Evolutionary conservation across 202 grass and related monocot genomes (phyloP), one percentile per base, ranked within the genome.

Genomic region (Eragrostis tef): DNA sequence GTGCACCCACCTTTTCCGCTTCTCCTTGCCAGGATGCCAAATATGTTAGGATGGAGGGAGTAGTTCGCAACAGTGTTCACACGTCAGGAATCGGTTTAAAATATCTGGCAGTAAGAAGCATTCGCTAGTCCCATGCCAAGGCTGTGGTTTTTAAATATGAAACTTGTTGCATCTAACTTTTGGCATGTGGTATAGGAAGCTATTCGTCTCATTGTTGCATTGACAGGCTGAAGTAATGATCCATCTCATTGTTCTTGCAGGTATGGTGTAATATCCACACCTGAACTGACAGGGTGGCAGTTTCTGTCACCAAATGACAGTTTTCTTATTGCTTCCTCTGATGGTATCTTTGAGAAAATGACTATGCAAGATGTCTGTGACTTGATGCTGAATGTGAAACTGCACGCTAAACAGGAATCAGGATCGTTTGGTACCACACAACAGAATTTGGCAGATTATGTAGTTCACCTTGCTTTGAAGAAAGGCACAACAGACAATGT

Each of bases 401-500:
- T 85, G 61, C 79, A 21, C 68, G 39, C 48, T 25, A 64, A 79
- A 52, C 77, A 81, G 22, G 64, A 89, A 47, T 88, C 56, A 64
- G 70, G 70, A 49, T 80, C 79, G 17, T 76, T 77, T 69, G 45
- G 58, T 83, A 76, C 66, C 11, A 79, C 83, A 64, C 83, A 84
- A 67, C 74, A 89, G 62, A 89, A 92, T 86, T 91, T 94, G 73
- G 92, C 94, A 24, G 88, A 94, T 53, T 75, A 88, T 89, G 25
- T 94, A 53, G 74, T 94, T 77, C 79, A 75, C 56, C 74, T 75
- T 81, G 94, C 94, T 76, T 89, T 94, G 83, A 81, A 98, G 71
- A 94, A 84, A 84, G 94, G 94, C 21, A 91, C 92, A 34, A 89
- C 82, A 79, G 94, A 98, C 82, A 98, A 98, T 86, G 90, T 98